phyloP scores from a whole-genome alignment of 805 yeast species.

The Wickerhamomyces chambardii region DNA sequence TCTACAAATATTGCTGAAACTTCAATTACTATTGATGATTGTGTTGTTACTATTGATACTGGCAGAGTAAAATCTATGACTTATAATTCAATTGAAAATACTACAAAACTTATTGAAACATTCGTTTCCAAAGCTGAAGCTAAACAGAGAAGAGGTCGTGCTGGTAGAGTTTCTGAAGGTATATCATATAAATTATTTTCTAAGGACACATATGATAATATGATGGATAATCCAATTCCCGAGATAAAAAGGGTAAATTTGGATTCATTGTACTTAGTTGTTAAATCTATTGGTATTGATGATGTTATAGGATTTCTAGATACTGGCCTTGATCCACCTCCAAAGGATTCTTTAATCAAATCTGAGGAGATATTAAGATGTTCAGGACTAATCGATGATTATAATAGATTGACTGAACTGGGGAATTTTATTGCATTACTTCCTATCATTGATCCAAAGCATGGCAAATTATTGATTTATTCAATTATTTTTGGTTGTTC shows the following conservation, averaged over 20 bases:
- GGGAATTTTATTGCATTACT: slow-evolving; percentile 75
- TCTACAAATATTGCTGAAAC: slow-evolving; percentile 96
- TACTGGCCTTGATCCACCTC: slow-evolving; percentile 80
- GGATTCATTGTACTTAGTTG: slow-evolving; percentile 75
- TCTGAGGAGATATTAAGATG: slow-evolving; percentile 43
- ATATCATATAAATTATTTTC: slow-evolving; percentile 77
- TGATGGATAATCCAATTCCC: slow-evolving; percentile 75
- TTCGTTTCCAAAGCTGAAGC: slow-evolving; percentile 92
- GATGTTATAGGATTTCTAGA: slow-evolving; percentile 63
- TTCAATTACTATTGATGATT: slow-evolving; percentile 92
- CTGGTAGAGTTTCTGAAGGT: slow-evolving; percentile 92
- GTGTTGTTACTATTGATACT: slow-evolving; percentile 83
- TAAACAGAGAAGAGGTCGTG: slow-evolving; percentile 90
- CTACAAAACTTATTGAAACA: slow-evolving; percentile 63
- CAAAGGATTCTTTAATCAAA: slow-evolving; percentile 24
- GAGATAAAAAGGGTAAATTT: slow-evolving; percentile 81
- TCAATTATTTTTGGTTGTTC: slow-evolving; percentile 81
- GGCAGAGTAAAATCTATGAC: slow-evolving; percentile 78
- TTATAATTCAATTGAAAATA: slow-evolving; percentile 58
- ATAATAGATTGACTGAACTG: slow-evolving; percentile 52
- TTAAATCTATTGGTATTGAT: slow-evolving; percentile 80
- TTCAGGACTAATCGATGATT: slow-evolving; percentile 59
- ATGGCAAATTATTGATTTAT: slow-evolving; percentile 73
- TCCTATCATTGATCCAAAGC: slow-evolving; percentile 76
- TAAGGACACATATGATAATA: slow-evolving; percentile 42